A percentile compares a stretch with the other conserved stretches of the same genome.
Conservation (phyloP, 2,329 filamentous ascomycete genomes). For the Hymenoscyphus albidus region DNA sequence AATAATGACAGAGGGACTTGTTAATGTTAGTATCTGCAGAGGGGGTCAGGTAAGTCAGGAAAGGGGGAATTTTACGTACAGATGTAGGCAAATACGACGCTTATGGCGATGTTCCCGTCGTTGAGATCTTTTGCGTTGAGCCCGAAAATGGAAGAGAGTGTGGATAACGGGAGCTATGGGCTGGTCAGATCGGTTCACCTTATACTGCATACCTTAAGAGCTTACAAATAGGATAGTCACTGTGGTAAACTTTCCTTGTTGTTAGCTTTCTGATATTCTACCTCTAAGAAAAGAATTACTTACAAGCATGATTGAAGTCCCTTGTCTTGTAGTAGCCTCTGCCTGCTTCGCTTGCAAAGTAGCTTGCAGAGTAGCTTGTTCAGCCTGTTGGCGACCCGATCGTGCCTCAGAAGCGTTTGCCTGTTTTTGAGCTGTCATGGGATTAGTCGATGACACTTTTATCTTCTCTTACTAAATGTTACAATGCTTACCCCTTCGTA, state of each 20-base stretch:
- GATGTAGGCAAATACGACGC: not conserved
- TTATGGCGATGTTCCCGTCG: not conserved
- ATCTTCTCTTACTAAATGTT: no score
- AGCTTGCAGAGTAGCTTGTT: not conserved
- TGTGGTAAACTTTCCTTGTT: not conserved
- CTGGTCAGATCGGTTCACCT: not conserved
- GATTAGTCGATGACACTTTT: not conserved
- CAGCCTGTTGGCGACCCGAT: not conserved
- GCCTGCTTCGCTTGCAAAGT: not conserved
- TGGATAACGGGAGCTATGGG: not conserved
- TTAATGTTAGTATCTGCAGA: not conserved
- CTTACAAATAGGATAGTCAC: not conserved
- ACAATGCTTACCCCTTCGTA: not conserved
- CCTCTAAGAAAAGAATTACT: not conserved
- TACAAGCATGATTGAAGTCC: conserved; percentile 6
- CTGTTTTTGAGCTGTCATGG: not conserved
- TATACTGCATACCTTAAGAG: no score
- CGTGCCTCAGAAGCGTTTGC: conserved; percentile 2
- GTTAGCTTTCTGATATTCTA: not conserved
- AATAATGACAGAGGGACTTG: not conserved
- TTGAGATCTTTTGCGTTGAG: conserved; percentile 1
- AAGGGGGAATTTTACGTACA: not conserved
- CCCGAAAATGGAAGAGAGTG: not conserved
- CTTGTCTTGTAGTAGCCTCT: not conserved
- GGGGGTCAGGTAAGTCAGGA: no score